A percentile compares a stretch with the other conserved stretches of the same genome.
These are phyloP conservation scores for Dactylellina leptospora DNA, from an alignment of 2,329 filamentous ascomycete species.

Conservation along the genomic window DNA sequence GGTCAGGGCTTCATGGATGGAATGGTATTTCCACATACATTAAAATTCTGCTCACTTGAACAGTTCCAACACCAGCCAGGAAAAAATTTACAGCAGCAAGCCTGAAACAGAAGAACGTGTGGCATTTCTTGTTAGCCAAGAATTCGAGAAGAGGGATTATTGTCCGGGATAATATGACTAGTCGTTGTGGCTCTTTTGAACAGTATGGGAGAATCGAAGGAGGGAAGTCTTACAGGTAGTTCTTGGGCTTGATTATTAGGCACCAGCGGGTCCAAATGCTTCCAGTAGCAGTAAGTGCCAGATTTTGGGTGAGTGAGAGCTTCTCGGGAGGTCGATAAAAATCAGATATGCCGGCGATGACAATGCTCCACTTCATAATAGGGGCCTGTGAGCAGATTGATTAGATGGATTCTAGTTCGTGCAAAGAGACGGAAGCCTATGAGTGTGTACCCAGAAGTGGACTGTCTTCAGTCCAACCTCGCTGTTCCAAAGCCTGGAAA, in stretches of 20 bases:
- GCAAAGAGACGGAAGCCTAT: neutral
- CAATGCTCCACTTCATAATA: constrained; percentile 78
- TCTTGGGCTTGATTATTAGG: constrained; percentile 92
- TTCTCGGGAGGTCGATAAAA: constrained; percentile 89
- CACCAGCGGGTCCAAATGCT: constrained; percentile 99
- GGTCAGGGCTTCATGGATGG: too few species aligned
- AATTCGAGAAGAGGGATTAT: neutral
- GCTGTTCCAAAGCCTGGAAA: constrained; percentile 84
- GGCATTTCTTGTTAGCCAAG: constrained; percentile 10
- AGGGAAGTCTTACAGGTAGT: constrained; percentile 72
- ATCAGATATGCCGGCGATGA: constrained; percentile 90
- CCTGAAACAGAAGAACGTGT: constrained; percentile 61
- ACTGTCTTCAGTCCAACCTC: constrained; percentile 88
- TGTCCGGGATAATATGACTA: neutral
- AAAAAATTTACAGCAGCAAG: constrained; percentile 98
- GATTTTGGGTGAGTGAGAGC: constrained; percentile 92
- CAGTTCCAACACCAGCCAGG: constrained; percentile 84
- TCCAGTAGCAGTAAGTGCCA: constrained; percentile 86
- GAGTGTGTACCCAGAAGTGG: constrained; percentile 79
- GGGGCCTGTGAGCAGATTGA: constrained; percentile 21
- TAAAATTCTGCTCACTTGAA: constrained; percentile 82
- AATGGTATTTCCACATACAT: constrained; percentile 66
- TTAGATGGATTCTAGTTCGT: neutral
- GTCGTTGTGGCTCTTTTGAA: neutral
- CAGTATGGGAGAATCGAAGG: neutral